These are phyloP conservation scores for Coelastrella sp. DNA, from an alignment of 139 green algal genomes.

Conservation along the genomic window DNA sequence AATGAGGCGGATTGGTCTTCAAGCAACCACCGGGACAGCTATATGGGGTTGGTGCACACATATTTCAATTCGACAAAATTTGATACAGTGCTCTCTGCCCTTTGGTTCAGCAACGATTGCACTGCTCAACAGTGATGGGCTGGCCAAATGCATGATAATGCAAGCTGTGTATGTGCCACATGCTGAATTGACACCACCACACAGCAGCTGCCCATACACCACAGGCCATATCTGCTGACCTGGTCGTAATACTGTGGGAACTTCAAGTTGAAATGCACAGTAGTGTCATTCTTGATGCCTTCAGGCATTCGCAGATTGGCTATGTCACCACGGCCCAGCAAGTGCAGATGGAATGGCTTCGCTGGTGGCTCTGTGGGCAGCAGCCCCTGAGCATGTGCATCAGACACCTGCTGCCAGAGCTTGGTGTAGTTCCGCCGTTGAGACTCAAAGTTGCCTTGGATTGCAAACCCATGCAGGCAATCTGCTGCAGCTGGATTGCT, in stretches of 20 bases:
- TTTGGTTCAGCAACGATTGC: no score
- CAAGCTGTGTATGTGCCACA: no score
- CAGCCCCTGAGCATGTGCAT: neutral
- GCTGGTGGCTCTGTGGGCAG: neutral
- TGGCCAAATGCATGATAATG: no score
- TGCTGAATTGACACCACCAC: no score
- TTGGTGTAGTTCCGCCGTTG: slow-evolving; percentile 45
- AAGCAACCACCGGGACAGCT: no score
- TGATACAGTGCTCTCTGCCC: no score
- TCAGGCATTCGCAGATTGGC: slow-evolving; percentile 1
- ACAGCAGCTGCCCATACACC: neutral
- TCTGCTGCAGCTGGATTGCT: neutral
- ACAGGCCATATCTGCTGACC: neutral
- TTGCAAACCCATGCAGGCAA: slow-evolving; percentile 47
- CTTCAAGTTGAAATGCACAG: slow-evolving; percentile 33
- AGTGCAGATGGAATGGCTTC: slow-evolving; percentile 44
- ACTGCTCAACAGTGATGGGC: no score
- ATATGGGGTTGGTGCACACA: no score
- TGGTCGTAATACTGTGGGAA: slow-evolving; percentile 52
- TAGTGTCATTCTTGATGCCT: neutral
- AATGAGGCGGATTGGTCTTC: no score
- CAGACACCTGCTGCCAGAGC: slow-evolving; percentile 24
- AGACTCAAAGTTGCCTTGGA: slow-evolving; percentile 55
- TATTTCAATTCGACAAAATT: no score
- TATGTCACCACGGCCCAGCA: slow-evolving; percentile 40